Percentiles rank a stretch among this genome's conserved stretches.
Conservation (phyloP, 2,329 filamentous ascomycete genomes). For the Neofusicoccum ribis region DNA sequence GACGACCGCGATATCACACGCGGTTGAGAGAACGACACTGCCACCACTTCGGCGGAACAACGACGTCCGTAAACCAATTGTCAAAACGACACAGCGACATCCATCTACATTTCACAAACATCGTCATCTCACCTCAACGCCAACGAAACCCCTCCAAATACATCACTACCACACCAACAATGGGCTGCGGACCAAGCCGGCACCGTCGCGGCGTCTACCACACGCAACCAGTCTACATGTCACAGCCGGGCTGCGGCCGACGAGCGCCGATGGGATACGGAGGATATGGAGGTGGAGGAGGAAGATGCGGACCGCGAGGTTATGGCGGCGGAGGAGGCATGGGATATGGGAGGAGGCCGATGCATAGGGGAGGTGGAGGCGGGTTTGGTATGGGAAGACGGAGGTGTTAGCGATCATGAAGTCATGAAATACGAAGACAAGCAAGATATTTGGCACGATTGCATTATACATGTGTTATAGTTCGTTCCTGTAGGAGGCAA, state of each 20-base stretch:
- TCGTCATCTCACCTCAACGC: too few relatives aligned
- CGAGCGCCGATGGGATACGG: neutral
- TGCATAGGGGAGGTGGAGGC: neutral
- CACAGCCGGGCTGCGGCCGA: neutral
- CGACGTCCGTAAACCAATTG: too few relatives aligned
- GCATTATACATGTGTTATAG: too few relatives aligned
- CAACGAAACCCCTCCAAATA: neutral
- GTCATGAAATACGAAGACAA: too few relatives aligned
- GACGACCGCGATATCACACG: too few relatives aligned
- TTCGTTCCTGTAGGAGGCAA: neutral
- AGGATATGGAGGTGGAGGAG: neutral
- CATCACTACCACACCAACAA: neutral
- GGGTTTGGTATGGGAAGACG: neutral
- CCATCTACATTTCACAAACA: too few relatives aligned
- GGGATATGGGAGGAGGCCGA: neutral
- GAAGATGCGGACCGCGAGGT: neutral
- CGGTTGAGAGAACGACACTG: too few relatives aligned
- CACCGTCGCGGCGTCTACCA: neutral
- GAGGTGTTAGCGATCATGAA: neutral
- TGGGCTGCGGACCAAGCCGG: slow-evolving; percentile 7
- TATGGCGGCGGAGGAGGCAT: neutral
- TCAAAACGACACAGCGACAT: too few relatives aligned
- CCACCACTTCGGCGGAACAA: too few relatives aligned
- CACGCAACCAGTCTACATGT: neutral
- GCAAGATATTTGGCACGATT: too few relatives aligned